These are phyloP conservation scores for Blastobotrys robertii DNA, from an alignment of 805 yeast species.

Conservation along the genomic window DNA sequence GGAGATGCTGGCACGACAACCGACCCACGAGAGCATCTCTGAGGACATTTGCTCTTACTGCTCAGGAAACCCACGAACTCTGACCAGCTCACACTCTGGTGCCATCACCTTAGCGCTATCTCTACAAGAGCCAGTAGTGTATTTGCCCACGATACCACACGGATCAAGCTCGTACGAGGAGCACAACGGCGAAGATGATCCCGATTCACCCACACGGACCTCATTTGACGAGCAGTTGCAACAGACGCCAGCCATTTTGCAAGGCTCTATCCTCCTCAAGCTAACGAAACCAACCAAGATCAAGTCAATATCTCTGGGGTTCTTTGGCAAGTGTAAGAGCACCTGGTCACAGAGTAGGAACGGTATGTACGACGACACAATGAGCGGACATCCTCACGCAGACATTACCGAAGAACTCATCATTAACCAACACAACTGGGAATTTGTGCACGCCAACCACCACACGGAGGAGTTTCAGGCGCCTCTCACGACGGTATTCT, in stretches of 20 bases:
- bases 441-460: conserved; percentile 20
- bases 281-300: conserved; percentile 64
- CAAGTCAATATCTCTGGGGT: conserved; percentile 51
- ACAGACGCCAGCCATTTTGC: conserved; percentile 39
- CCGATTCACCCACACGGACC: conserved; percentile 3
- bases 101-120: conserved; percentile 23
- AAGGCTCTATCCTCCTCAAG: conserved; percentile 69
- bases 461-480: conserved; percentile 14
- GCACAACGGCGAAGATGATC: conserved; percentile 6
- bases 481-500: conserved; percentile 18
- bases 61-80: conserved; percentile 23
- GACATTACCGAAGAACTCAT: conserved; percentile 26
- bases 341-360: conserved; percentile 74
- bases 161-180: conserved; percentile 12
- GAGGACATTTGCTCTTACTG: conserved; percentile 18
- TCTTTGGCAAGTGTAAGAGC: conserved; percentile 63
- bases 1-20: no score
- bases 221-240: not conserved
- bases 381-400: conserved; percentile 19
- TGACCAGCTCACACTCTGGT: conserved; percentile 25
- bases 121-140: conserved; percentile 25
- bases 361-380: conserved; percentile 13
- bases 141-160: conserved; percentile 11
- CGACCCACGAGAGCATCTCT: not conserved
- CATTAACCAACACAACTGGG: conserved; percentile 28